phyloP scores from a whole-genome alignment of 768 basidiomycete genomes.

The Porpolomopsis calyptriformis region DNA sequence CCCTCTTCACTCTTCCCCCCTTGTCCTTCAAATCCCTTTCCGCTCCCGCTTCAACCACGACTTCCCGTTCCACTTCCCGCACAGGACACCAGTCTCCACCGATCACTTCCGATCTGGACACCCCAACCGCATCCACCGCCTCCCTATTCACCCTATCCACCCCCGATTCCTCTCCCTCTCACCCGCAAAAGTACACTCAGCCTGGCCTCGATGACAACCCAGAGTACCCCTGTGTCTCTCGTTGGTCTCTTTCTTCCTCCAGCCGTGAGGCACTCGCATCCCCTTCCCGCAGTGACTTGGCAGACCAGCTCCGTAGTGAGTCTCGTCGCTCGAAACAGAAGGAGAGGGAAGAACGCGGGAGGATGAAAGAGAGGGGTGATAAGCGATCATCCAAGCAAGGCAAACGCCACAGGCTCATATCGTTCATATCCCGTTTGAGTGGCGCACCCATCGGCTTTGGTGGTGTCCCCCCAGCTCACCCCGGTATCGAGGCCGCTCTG shows the following conservation, averaged over 20 bases:
- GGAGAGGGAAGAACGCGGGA: not conserved
- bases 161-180: not conserved
- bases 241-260: slow-evolving; percentile 1
- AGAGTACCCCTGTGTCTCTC: not conserved
- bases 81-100: not conserved
- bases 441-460: not conserved
- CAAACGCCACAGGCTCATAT: not conserved
- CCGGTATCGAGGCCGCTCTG: not conserved
- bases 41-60: not conserved
- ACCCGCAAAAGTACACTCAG: not conserved
- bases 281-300: not conserved
- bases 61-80: not conserved
- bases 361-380: not conserved
- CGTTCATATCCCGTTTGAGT: slow-evolving; percentile 1
- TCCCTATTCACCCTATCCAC: not conserved
- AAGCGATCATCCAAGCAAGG: not conserved
- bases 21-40: not conserved
- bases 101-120: not conserved
- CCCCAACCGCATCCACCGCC: not conserved
- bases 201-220: not conserved
- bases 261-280: not conserved
- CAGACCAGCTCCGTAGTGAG: not conserved
- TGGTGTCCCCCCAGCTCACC: not conserved
- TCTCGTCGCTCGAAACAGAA: not conserved
- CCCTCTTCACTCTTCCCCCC: not conserved